Percentiles rank a stretch among this genome's conserved stretches.
phyloP scores from a whole-genome alignment of 1,284 basidiomycete genomes.

The Austroboletus novae-zelandiae region DNA sequence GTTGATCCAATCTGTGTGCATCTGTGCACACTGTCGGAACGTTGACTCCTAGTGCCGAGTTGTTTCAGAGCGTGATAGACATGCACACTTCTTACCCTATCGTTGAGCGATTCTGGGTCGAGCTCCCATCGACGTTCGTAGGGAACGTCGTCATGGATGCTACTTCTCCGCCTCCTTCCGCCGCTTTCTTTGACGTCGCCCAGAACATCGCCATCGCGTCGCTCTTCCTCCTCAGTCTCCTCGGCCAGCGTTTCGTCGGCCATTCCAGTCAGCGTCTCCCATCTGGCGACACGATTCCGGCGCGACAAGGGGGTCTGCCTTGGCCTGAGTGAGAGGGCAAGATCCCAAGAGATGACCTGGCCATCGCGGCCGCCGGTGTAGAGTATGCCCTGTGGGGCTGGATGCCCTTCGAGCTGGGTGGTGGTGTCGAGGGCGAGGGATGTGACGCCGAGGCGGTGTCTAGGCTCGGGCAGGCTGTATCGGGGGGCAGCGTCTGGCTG shows the following conservation, averaged over 20 bases:
- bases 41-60: conserved; percentile 42
- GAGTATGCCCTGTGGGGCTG: conserved; percentile 82
- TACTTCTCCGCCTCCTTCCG: conserved; percentile 36
- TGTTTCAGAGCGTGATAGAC: conserved; percentile 3
- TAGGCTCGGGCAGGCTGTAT: conserved; percentile 66
- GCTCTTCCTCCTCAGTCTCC: conserved; percentile 51
- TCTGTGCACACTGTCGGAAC: conserved; percentile 83
- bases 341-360: conserved; percentile 88
- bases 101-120: conserved; percentile 49
- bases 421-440: conserved; percentile 85
- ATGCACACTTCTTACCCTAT: conserved; percentile 44
- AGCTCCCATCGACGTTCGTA: conserved; percentile 81
- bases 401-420: conserved; percentile 64
- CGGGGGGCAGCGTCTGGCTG: conserved; percentile 14
- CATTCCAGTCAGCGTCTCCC: conserved; percentile 83
- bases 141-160: conserved; percentile 43
- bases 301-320: conserved; percentile 29
- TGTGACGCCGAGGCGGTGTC: conserved; percentile 85
- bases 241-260: conserved; percentile 66
- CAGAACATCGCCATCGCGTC: conserved; percentile 69
- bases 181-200: conserved; percentile 59
- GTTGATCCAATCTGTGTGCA: conserved; percentile 95
- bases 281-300: conserved; percentile 40
- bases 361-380: conserved; percentile 95
- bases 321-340: conserved; percentile 64